These are phyloP conservation scores for Neonectria coccinea DNA, from an alignment of 2,329 filamentous ascomycete species.

Conservation along the genomic window DNA sequence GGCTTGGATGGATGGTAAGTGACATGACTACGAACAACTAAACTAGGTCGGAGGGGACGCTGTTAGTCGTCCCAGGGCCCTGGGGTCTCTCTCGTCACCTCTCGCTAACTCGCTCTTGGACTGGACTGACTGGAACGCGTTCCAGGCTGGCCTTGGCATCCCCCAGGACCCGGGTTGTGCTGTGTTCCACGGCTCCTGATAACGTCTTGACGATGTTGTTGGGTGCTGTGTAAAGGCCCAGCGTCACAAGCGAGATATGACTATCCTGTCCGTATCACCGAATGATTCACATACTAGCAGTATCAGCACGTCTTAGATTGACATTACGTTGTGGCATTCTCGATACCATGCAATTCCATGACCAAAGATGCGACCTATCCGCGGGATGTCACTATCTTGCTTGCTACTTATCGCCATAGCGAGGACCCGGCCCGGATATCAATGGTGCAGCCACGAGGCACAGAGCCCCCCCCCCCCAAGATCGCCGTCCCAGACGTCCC, in stretches of 20 bases:
- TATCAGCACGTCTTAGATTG: slow-evolving; percentile 18
- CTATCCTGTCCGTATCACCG: slow-evolving; percentile 23
- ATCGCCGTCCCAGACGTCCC: slow-evolving; percentile 17
- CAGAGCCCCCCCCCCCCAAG: slow-evolving; percentile 16
- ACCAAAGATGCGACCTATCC: slow-evolving; percentile 19
- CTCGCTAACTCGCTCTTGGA: slow-evolving; percentile 31
- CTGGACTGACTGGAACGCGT: slow-evolving; percentile 15
- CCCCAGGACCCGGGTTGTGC: slow-evolving; percentile 10
- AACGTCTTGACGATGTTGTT: slow-evolving; percentile 20
- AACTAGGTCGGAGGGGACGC: neutral
- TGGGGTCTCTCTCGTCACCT: slow-evolving; percentile 30
- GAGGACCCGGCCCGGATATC: slow-evolving; percentile 16
- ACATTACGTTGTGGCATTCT: slow-evolving; percentile 25
- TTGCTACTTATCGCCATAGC: slow-evolving; percentile 5
- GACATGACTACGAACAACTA: slow-evolving; percentile 11
- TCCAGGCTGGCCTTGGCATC: slow-evolving; percentile 18
- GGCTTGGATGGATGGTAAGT: neutral
- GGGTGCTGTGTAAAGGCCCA: neutral
- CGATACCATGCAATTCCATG: slow-evolving; percentile 17
- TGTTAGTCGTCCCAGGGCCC: slow-evolving; percentile 31
- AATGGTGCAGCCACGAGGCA: slow-evolving; percentile 25
- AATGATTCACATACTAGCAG: neutral
- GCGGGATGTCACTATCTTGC: slow-evolving; percentile 12
- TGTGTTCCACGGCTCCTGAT: slow-evolving; percentile 21
- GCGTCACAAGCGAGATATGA: slow-evolving; percentile 17